phyloP scores from a whole-genome alignment of 2,329 filamentous ascomycete genomes.

The Pezicula rhizophila region DNA sequence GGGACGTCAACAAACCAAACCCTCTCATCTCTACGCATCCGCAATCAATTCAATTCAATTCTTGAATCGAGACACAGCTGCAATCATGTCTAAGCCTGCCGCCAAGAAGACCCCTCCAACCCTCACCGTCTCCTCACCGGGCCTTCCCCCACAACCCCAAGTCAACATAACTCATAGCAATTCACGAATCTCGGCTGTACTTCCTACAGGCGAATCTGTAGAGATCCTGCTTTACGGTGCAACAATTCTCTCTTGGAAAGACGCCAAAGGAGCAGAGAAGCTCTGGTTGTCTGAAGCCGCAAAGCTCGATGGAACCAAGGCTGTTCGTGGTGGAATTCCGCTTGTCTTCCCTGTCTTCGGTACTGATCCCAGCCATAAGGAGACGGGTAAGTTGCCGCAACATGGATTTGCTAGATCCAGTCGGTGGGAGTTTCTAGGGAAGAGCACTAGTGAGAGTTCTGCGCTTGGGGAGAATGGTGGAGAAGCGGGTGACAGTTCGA shows the following conservation, averaged over 20 bases:
- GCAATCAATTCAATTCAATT: too few relatives aligned
- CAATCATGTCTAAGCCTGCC: background rate
- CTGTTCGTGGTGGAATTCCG: slow-evolving; percentile 86
- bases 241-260: slow-evolving; percentile 91
- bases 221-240: slow-evolving; percentile 86
- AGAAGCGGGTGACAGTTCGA: slow-evolving; percentile 49
- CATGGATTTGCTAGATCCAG: slow-evolving; percentile 91
- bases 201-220: slow-evolving; percentile 82
- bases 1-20: too few relatives aligned
- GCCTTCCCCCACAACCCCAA: slow-evolving; percentile 66
- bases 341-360: slow-evolving; percentile 95
- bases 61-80: background rate
- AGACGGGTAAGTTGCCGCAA: slow-evolving; percentile 77
- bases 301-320: slow-evolving; percentile 77
- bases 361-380: slow-evolving; percentile 66
- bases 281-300: slow-evolving; percentile 79
- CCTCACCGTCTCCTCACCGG: slow-evolving; percentile 39
- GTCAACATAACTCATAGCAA: slow-evolving; percentile 69
- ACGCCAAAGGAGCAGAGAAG: slow-evolving; percentile 70
- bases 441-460: slow-evolving; percentile 63
- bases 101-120: slow-evolving; percentile 2
- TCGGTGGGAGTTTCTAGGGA: slow-evolving; percentile 90
- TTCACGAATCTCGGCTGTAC: slow-evolving; percentile 67
- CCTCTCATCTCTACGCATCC: too few relatives aligned
- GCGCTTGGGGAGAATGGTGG: slow-evolving; percentile 26